Base-by-base conservation (phyloP, 2,329 filamentous ascomycete genomes). In the Rachicladosporium sp. region DNA sequence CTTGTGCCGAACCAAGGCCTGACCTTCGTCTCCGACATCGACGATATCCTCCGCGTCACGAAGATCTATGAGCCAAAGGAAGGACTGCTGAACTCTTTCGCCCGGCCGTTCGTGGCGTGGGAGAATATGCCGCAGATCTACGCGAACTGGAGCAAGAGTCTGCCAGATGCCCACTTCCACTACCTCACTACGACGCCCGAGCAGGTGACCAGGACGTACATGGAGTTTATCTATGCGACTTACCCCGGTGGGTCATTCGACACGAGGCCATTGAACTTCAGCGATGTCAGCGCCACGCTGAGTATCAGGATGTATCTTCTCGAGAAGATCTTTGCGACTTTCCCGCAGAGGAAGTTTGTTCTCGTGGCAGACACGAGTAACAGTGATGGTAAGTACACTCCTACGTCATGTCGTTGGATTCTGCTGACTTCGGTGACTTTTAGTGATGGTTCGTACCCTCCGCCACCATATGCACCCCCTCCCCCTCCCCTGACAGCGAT, bases 161-260 rank as follows among this genome's bases (percentile, higher is more conserved):
- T 84, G 10, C 71, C 74, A 0, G 71, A 83, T 51, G 68, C 78
- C 45, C 82, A 87, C 57, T 88, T 87, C 65, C 82, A 87, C 62
- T 88, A 88, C 61, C 68, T 88, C 12, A 88, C 82, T 0, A 88
- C 82, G 0, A 85, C 82, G 0, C 82, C 82, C 0, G 82, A 87
- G 60, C 82, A 88, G 57, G 71, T 77, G 4, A 85, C 82, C 1
- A 69, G 82, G 32, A 80, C 78, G 48, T 88, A 88, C 63, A 85
- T 86, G 80, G 71, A 81, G 43, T 73, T 81, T 60, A 86, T 88
- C 57, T 87, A 82, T 67, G 73, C 75, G 52, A 84, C 73, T 5
- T 88, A 88, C 55, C 83, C 83, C 0, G 71, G 78, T 10, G 83
- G 83, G 33, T 82, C 76, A 32, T 86, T 86, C 55, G 82, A 88